These are phyloP conservation scores for Nicotiana sylvestris DNA, from an alignment of 257 asterid genomes.

Conservation along the genomic window DNA sequence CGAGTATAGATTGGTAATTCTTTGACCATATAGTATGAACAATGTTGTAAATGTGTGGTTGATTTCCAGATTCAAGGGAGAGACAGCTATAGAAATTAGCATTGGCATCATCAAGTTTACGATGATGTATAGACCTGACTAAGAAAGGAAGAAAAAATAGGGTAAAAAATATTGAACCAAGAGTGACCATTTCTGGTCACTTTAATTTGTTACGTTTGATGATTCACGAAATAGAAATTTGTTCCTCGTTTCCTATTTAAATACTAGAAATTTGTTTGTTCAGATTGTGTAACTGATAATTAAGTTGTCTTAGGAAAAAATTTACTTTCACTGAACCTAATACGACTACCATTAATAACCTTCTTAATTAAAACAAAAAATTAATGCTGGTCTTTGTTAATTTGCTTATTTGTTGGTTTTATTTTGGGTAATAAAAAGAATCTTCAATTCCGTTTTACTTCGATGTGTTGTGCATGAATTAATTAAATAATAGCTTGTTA, in stretches of 20 bases:
- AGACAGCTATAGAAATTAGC: conserved; percentile 12
- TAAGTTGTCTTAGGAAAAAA: background rate
- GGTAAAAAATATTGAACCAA: background rate
- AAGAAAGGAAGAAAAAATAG: background rate
- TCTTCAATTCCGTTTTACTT: background rate
- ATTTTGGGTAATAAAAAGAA: background rate
- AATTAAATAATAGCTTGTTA: background rate
- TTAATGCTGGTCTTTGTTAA: background rate
- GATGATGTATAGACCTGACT: background rate
- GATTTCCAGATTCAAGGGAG: conserved; percentile 4
- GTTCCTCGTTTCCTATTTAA: background rate
- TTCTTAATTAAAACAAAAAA: background rate
- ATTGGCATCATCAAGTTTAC: background rate
- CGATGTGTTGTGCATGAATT: background rate
- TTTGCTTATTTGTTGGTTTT: background rate
- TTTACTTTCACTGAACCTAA: conserved; percentile 6
- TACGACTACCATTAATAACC: background rate
- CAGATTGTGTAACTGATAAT: background rate
- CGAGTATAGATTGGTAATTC: conserved; percentile 30
- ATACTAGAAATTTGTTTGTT: background rate
- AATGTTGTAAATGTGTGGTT: background rate
- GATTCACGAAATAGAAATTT: background rate
- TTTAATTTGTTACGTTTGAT: background rate
- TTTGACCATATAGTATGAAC: conserved; percentile 18
- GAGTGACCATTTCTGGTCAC: background rate